phyloP scores from a whole-genome alignment of 257 asterid genomes.

The Gentiana dahurica region DNA sequence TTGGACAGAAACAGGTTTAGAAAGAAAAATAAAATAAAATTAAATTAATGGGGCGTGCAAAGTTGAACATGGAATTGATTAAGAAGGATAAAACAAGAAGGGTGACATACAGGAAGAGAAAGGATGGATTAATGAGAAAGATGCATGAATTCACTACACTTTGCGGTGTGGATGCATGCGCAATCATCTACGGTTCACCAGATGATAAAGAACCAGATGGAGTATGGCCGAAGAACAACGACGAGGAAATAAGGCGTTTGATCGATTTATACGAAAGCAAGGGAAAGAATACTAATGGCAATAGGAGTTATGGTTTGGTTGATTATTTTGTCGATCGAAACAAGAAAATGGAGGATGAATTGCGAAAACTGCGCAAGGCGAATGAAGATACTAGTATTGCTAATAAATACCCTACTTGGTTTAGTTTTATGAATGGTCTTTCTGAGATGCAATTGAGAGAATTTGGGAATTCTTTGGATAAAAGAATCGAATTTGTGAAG shows the following conservation, averaged over 20 bases:
- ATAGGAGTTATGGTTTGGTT: conserved; percentile 25
- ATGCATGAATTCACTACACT: conserved; percentile 59
- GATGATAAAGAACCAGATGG: conserved; percentile 23
- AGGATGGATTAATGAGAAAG: conserved; percentile 46
- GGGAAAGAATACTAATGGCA: conserved; percentile 20
- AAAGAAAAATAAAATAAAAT: no score
- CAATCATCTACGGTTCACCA: conserved; percentile 49
- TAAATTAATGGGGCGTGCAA: conserved; percentile 50
- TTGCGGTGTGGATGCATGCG: conserved; percentile 52
- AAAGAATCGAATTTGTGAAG: conserved; percentile 13
- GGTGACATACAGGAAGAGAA: conserved; percentile 57
- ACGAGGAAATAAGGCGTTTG: conserved; percentile 23
- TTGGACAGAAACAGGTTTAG: no score
- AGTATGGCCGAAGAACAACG: conserved; percentile 42
- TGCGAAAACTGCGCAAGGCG: conserved; percentile 22
- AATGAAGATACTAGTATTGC: conserved; percentile 24
- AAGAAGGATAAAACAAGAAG: conserved; percentile 39
- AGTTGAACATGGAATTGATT: conserved; percentile 54
- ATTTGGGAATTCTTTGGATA: conserved; percentile 14
- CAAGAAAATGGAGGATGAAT: conserved; percentile 38
- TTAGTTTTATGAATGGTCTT: conserved; percentile 12
- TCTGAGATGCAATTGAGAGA: conserved; percentile 25
- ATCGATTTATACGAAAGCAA: conserved; percentile 36
- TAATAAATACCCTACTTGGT: conserved; percentile 27
- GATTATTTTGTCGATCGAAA: conserved; percentile 39